A percentile compares a stretch with the other conserved stretches of the same genome.
phyloP scores from a whole-genome alignment of 108 stramenopile species.

The Stephanodiscus minutulus region DNA sequence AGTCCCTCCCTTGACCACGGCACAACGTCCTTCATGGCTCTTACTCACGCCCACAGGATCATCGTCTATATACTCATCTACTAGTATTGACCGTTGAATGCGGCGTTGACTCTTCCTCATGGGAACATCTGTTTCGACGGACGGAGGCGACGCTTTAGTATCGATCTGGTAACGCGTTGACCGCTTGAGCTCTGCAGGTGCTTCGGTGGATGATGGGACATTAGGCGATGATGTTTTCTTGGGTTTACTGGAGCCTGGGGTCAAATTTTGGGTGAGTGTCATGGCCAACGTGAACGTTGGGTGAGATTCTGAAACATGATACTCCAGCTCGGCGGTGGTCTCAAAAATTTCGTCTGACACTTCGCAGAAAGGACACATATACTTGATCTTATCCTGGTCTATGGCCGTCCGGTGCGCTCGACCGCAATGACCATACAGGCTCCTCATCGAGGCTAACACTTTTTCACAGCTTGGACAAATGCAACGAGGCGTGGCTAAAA shows the following conservation, averaged over 20 bases:
- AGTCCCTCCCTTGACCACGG: not conserved
- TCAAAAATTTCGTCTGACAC: not conserved
- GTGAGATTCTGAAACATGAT: not conserved
- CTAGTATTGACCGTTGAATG: not conserved
- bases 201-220: not conserved
- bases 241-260: not conserved
- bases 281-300: not conserved
- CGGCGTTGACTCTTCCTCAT: conserved; percentile 9
- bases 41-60: not conserved
- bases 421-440: conserved; percentile 2
- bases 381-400: not conserved
- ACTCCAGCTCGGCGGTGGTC: not conserved
- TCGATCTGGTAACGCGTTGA: not conserved
- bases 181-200: not conserved
- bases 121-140: not conserved
- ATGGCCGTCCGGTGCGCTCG: conserved; percentile 4
- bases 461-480: conserved; percentile 4
- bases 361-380: conserved; percentile 4
- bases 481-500: not conserved
- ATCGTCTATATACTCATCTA: not conserved
- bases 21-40: not conserved
- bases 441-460: conserved; percentile 1
- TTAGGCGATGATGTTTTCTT: not conserved
- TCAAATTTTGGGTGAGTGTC: not conserved
- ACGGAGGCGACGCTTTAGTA: not conserved